Conservation (phyloP, 805 yeast genomes). For the Lipomyces lipofer region DNA sequence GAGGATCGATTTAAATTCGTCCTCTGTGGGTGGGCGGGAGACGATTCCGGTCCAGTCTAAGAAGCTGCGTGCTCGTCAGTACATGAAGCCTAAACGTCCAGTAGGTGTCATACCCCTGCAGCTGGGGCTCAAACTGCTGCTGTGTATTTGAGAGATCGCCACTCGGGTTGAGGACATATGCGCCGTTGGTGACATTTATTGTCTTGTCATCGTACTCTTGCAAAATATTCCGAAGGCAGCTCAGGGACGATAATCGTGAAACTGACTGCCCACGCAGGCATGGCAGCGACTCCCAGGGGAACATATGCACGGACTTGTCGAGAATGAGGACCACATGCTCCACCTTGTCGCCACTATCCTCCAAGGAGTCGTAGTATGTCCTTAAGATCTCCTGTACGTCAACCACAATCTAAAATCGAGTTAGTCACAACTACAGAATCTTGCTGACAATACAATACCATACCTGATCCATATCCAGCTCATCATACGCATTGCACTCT, state of each 20-base stretch:
- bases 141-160: conserved; percentile 75
- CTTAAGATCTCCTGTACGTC: conserved; percentile 49
- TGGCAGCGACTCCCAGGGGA: conserved; percentile 90
- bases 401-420: conserved; percentile 43
- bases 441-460: background rate
- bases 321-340: conserved; percentile 71
- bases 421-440: background rate
- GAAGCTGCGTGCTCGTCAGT: too few species aligned
- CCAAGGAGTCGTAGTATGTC: conserved; percentile 23
- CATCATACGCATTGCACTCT: conserved; percentile 63
- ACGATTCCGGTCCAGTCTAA: conserved; percentile 55
- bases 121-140: conserved; percentile 47
- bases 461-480: conserved; percentile 55
- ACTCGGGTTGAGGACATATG: conserved; percentile 77
- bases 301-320: conserved; percentile 59
- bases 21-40: conserved; percentile 61
- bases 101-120: conserved; percentile 12
- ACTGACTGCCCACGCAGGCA: conserved; percentile 56
- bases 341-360: conserved; percentile 10
- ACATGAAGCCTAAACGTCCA: too few species aligned
- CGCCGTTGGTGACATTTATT: conserved; percentile 39
- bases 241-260: conserved; percentile 73
- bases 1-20: conserved; percentile 49
- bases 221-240: conserved; percentile 46
- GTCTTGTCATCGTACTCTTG: conserved; percentile 13